phyloP scores from a whole-genome alignment of 371 early-diverging fungal species.

The Mucor saturninus region DNA sequence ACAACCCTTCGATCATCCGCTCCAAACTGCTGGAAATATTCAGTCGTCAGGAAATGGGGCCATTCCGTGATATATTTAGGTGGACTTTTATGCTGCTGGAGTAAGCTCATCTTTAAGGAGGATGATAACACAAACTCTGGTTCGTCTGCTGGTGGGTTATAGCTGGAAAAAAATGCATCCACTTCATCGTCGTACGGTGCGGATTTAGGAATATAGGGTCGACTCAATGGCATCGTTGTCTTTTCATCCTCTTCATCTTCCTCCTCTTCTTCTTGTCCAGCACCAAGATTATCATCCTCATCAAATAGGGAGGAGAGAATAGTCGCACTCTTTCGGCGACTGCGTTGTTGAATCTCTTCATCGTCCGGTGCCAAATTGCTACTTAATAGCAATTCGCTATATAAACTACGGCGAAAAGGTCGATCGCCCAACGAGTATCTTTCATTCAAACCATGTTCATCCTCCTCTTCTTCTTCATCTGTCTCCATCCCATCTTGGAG shows the following conservation, averaged over 20 bases:
- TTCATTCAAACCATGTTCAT: conserved; percentile 9
- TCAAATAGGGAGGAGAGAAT: conserved; percentile 14
- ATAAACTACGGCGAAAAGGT: conserved; percentile 21
- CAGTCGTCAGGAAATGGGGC: conserved; percentile 41
- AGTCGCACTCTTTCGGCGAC: conserved; percentile 5
- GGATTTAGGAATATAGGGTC: conserved; percentile 1
- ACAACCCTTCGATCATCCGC: conserved; percentile 16
- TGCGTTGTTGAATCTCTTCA: conserved; percentile 2
- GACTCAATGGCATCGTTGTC: conserved; percentile 26
- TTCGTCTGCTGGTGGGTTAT: conserved; percentile 17
- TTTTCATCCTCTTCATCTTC: conserved; percentile 27
- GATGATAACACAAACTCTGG: conserved; percentile 23
- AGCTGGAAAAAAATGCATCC: conserved; percentile 35
- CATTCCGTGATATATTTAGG: conserved; percentile 25
- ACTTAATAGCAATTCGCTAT: conserved; percentile 19
- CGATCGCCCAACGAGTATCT: background rate
- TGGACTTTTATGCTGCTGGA: conserved; percentile 14
- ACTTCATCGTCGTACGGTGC: conserved; percentile 33
- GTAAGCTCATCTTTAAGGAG: conserved; percentile 16
- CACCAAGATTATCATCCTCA: background rate
- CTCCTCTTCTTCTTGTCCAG: conserved; percentile 6
- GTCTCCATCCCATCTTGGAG: background rate
- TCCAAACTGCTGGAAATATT: conserved; percentile 35
- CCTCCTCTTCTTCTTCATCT: conserved; percentile 12
- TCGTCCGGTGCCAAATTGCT: conserved; percentile 6